Base-by-base conservation (phyloP, 345 rosid species). In the Citrus trifoliata region DNA sequence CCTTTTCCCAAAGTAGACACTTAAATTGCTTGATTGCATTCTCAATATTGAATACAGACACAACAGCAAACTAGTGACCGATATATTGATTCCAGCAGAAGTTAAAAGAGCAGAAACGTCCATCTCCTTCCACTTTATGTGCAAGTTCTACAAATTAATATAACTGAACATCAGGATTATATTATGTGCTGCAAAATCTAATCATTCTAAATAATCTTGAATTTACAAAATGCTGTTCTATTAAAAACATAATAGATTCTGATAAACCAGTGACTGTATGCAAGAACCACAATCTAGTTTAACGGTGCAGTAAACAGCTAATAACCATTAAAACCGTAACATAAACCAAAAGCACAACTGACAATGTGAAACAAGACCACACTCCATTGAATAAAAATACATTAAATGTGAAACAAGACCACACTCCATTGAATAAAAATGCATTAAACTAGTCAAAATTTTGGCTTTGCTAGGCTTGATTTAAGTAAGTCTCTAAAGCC, bases 31-130 rank as follows among this genome's bases (percentile, higher is more conserved):
- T 0, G 98, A 94, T 76, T 94, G 98, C 69, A 93, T 96, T 42
- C 99, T 83, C 60, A 96, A 81, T 60, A 96, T 70, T 8, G 99
- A 96, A 70, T 94, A 96, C 66, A 94, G 83, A 4, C 85, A 87
- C 19, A 93, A 82, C 55, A 93, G 88, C 74, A 90, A 85, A 72
- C 87, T 80, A 67, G 97, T 90, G 75, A 91, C 30, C 6, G 85
- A 94, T 71, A 89, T 66, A 76, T 96, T 96, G 65, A 96, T 93
- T 84, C 93, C 98, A 38, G 93, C 97, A 51, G 97, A 96, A 40
- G 99, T 96, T 70, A 96, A 73, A 67, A 96, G 89, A 25, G 92
- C 93, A 37, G 76, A 78, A 76, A 96, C 21, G 64, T 92, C 87
- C 99, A 96, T 94, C 86, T 81, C 79, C 51, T 64, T 71, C 76